Conservation (phyloP, 1,284 basidiomycete genomes). For the Vanrija humicola region DNA sequence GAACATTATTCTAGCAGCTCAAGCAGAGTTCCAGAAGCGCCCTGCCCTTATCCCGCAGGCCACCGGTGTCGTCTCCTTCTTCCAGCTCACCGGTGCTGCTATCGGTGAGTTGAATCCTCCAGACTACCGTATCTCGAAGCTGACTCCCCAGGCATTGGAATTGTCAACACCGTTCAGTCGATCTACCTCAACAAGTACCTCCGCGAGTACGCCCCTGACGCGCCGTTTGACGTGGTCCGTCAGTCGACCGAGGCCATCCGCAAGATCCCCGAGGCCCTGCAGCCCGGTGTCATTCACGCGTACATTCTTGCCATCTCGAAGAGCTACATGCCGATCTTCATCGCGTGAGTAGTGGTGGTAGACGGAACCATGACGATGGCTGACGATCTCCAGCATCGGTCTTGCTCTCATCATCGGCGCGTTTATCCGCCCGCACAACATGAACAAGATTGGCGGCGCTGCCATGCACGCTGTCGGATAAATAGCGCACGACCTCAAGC, state of each 20-base stretch:
- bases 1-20: constrained; percentile 49
- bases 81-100: constrained; percentile 50
- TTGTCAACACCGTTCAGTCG: constrained; percentile 49
- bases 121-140: too few relatives aligned
- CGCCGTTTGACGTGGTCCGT: constrained; percentile 39
- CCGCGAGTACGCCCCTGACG: constrained; percentile 29
- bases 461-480: constrained; percentile 11
- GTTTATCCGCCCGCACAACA: constrained; percentile 49
- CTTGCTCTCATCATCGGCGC: constrained; percentile 43
- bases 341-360: constrained; percentile 17
- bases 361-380: too few relatives aligned
- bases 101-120: constrained; percentile 26
- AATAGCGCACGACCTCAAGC: too few relatives aligned
- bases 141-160: constrained; percentile 26
- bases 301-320: constrained; percentile 49
- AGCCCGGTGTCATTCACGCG: constrained; percentile 48
- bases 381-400: constrained; percentile 16
- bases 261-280: constrained; percentile 31
- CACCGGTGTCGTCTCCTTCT: constrained; percentile 47
- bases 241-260: constrained; percentile 36
- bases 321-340: constrained; percentile 51
- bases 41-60: constrained; percentile 37
- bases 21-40: constrained; percentile 49
- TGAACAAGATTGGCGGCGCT: constrained; percentile 38
- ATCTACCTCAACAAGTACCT: constrained; percentile 38